phyloP scores from a whole-genome alignment of 768 basidiomycete genomes.

The Amanita inopinata region DNA sequence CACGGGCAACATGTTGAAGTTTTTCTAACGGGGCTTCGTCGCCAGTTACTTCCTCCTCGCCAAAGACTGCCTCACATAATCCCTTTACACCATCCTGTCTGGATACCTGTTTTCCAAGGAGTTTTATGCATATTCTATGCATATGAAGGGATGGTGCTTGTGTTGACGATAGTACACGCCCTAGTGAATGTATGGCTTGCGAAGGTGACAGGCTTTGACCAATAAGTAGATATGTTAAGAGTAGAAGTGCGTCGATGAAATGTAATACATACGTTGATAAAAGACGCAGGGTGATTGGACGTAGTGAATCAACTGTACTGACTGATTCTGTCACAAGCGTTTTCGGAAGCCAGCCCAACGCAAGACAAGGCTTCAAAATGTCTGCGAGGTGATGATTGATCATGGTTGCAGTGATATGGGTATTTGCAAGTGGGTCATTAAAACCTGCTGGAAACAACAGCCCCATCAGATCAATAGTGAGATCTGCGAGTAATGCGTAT shows the following conservation, averaged over 20 bases:
- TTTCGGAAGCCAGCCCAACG: constrained; percentile 69
- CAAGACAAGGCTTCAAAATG: constrained; percentile 48
- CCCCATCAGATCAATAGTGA: constrained; percentile 33
- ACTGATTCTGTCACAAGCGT: constrained; percentile 26
- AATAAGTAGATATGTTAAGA: no score
- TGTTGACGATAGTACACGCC: constrained; percentile 41
- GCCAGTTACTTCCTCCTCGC: constrained; percentile 39
- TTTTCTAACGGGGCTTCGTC: constrained; percentile 56
- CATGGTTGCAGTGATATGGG: constrained; percentile 51
- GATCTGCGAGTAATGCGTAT: constrained; percentile 30
- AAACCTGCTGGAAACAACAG: constrained; percentile 47
- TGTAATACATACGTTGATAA: constrained; percentile 45
- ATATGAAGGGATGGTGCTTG: constrained; percentile 38
- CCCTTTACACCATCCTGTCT: constrained; percentile 64
- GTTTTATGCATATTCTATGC: constrained; percentile 45
- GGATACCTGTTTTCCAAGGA: constrained; percentile 63
- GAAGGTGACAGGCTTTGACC: constrained; percentile 51
- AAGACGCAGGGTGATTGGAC: constrained; percentile 44
- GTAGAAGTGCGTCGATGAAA: constrained; percentile 12
- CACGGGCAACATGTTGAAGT: constrained; percentile 59
- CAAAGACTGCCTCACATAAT: constrained; percentile 59
- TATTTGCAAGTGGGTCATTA: constrained; percentile 40
- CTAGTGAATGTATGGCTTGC: constrained; percentile 57
- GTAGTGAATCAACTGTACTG: constrained; percentile 35
- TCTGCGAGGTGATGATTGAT: constrained; percentile 45